Evolutionary conservation across 2,329 filamentous ascomycete species (phyloP).

Genomic region (Exophiala mesophila): DNA sequence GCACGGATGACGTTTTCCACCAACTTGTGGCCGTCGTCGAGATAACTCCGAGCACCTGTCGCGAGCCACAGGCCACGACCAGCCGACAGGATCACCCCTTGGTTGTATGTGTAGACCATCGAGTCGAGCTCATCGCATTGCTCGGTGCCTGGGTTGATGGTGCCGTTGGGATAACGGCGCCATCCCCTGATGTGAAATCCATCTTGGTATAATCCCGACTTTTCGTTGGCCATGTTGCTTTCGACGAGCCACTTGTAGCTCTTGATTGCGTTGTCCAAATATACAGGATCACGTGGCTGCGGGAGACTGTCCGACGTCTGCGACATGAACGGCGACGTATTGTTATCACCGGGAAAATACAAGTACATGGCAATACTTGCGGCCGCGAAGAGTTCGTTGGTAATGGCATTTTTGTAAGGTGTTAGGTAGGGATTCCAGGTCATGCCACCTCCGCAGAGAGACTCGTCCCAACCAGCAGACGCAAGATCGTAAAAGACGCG

Average conservation of each 20-base stretch:
- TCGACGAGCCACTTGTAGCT: slow-evolving; percentile 75
- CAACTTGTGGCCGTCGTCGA: slow-evolving; percentile 74
- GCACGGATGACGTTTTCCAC: slow-evolving; percentile 69
- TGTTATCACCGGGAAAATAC: slow-evolving; percentile 75
- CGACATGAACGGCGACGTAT: slow-evolving; percentile 61
- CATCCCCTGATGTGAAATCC: slow-evolving; percentile 79
- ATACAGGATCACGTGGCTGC: slow-evolving; percentile 54
- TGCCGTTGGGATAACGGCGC: slow-evolving; percentile 39
- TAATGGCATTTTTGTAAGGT: slow-evolving; percentile 95
- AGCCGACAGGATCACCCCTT: slow-evolving; percentile 81
- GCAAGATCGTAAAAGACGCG: slow-evolving; percentile 82
- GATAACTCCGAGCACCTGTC: slow-evolving; percentile 65
- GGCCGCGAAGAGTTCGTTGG: slow-evolving; percentile 82
- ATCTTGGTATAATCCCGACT: slow-evolving; percentile 68
- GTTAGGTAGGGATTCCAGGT: slow-evolving; percentile 74
- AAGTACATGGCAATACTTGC: slow-evolving; percentile 87
- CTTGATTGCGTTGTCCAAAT: slow-evolving; percentile 68
- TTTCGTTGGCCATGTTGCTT: slow-evolving; percentile 74
- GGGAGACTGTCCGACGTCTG: slow-evolving; percentile 24
- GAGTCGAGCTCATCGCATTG: slow-evolving; percentile 76
- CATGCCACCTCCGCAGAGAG: slow-evolving; percentile 82
- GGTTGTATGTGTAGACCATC: slow-evolving; percentile 94
- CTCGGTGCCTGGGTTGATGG: slow-evolving; percentile 58
- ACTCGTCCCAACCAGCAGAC: slow-evolving; percentile 72
- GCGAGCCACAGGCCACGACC: slow-evolving; percentile 73